Evolutionary conservation across 2,329 filamentous ascomycete genomes (phyloP).

Genomic region (Hymenoscyphus scutula): DNA sequence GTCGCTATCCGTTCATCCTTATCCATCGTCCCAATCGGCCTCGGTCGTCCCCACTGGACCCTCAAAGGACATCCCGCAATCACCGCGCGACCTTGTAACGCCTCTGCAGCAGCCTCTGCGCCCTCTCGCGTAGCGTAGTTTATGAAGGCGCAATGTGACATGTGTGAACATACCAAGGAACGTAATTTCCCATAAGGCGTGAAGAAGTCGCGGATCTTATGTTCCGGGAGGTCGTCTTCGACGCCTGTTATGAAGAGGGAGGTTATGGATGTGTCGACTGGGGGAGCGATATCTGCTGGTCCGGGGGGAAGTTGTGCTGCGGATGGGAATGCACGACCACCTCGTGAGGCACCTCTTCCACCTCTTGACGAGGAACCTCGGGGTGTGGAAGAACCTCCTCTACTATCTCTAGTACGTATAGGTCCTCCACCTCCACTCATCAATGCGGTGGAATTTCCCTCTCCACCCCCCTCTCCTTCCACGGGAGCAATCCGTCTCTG

Average conservation of each 20-base stretch:
- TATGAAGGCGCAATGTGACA: slow-evolving; percentile 94
- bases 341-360: slow-evolving; percentile 41
- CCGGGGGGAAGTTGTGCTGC: slow-evolving; percentile 74
- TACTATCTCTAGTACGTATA: slow-evolving; percentile 70
- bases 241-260: slow-evolving; percentile 94
- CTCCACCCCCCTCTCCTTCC: slow-evolving; percentile 44
- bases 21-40: slow-evolving; percentile 87
- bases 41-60: slow-evolving; percentile 90
- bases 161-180: slow-evolving; percentile 91
- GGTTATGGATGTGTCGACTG: slow-evolving; percentile 79
- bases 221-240: slow-evolving; percentile 92
- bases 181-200: slow-evolving; percentile 84
- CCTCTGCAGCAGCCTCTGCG: slow-evolving; percentile 80
- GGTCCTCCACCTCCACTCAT: slow-evolving; percentile 64
- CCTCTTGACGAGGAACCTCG: slow-evolving; percentile 35
- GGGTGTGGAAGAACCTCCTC: slow-evolving; percentile 47
- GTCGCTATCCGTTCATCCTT: slow-evolving; percentile 79
- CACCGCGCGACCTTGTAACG: slow-evolving; percentile 83
- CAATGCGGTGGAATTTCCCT: slow-evolving; percentile 36
- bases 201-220: slow-evolving; percentile 89
- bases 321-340: slow-evolving; percentile 61
- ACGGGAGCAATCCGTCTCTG: slow-evolving; percentile 70
- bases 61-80: slow-evolving; percentile 88
- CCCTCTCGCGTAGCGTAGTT: slow-evolving; percentile 85
- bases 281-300: slow-evolving; percentile 82